Base-by-base conservation (phyloP, 116 monocot genomes). In the Posidonia oceanica region DNA sequence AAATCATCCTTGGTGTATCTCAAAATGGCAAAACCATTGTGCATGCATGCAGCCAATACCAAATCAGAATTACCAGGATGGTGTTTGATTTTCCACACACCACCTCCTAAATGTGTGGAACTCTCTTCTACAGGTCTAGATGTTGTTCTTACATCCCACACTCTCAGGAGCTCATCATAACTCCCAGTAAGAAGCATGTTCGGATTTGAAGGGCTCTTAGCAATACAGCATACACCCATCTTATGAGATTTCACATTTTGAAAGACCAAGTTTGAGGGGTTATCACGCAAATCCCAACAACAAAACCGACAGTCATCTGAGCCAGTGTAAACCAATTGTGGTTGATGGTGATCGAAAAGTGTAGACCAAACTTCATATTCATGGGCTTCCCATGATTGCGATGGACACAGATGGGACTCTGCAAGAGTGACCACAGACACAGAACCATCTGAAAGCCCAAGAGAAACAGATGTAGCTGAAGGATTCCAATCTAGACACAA, bases 161-260 rank as follows among this genome's bases (percentile, higher is more conserved):
- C 83, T 72, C 97, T 85, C n/a, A 97, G 72, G 42, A 59, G 79
- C 74, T 97, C 97, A 71, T 92, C 92, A 39, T 92, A 97, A 44
- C 92, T 89, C 59, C 97, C 89, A 8, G 89, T 91, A 55, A 92
- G 83, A 15, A 97, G 66, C 29, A 74, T 69, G 66, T 89, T 82
- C 2, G 79, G 55, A 68, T 85, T 80, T 17, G 58, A 68, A 20
- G 81, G 81, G 61, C 36, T 71, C 67, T 81, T 87, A 6, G 89
- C 71, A 53, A 97, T 87, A 61, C 89, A 85, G 58, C 92, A 97
- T 3, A 96, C 97, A 42, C 92, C 97, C 97, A 97, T 97, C 54
- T 81, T 82, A 76, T 97, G 97, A 14, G 97, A 78, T 71, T 89
- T 97, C 22, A 77, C 42, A 70, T 92, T 84, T 22, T 67, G 79